Evolutionary conservation across 106 monocot genomes (phyloP).

Genomic region (Apostasia shenzhenica): DNA sequence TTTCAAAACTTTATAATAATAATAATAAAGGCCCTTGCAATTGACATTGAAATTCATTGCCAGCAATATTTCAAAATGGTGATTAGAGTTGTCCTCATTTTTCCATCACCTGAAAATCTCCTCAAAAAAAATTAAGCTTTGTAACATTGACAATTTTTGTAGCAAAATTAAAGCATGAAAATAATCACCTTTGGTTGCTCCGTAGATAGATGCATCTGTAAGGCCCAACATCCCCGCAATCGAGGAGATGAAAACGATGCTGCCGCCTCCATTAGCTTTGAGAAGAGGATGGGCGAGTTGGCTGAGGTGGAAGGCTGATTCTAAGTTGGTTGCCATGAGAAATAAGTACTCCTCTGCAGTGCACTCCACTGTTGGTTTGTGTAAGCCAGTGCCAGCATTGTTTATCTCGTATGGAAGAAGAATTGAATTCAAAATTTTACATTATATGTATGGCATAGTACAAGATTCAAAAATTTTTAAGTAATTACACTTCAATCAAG

Average conservation of each 20-base stretch:
- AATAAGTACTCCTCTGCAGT: conserved; percentile 18
- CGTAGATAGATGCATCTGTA: conserved; percentile 10
- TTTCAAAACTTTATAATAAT: too few species aligned
- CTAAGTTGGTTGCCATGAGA: conserved; percentile 35
- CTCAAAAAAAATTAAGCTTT: too few species aligned
- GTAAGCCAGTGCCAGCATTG: conserved; percentile 19
- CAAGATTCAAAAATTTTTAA: too few species aligned
- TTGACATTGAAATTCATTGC: too few species aligned
- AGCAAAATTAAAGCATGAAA: background rate
- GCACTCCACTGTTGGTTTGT: conserved; percentile 14
- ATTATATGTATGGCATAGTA: too few species aligned
- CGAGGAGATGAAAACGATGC: conserved; percentile 42
- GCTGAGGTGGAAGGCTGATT: conserved; percentile 51
- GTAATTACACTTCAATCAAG: too few species aligned
- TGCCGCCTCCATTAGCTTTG: conserved; percentile 32
- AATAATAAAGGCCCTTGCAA: too few species aligned
- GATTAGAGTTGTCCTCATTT: too few species aligned
- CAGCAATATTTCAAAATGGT: too few species aligned
- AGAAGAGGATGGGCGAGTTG: conserved; percentile 52
- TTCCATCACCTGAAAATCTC: too few species aligned
- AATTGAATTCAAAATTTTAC: too few species aligned
- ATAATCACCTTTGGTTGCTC: conserved; percentile 37
- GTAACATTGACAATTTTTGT: too few species aligned
- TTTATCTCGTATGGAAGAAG: conserved; percentile 15
- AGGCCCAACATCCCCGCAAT: conserved; percentile 24